A percentile compares a stretch with the other conserved stretches of the same genome.
Evolutionary conservation across 2,329 filamentous ascomycete species (phyloP).

Genomic region (Calonectria hawksworthii): DNA sequence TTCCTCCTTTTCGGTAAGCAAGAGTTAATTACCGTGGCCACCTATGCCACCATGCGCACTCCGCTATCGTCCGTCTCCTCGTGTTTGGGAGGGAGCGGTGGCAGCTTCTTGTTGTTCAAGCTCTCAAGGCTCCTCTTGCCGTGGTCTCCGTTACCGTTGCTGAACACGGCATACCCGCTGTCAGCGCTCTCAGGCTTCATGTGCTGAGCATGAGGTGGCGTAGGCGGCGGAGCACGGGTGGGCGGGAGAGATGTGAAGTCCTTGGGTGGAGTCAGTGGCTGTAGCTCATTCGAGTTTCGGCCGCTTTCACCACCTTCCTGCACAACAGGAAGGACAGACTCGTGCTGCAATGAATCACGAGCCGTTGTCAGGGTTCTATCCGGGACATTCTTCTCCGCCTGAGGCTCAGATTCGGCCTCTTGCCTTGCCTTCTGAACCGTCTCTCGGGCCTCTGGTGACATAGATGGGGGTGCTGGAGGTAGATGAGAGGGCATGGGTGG

Average conservation of each 20-base stretch:
- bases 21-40: constrained; percentile 37
- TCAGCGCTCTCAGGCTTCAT: constrained; percentile 63
- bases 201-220: constrained; percentile 49
- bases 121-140: constrained; percentile 66
- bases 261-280: constrained; percentile 60
- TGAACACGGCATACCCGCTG: constrained; percentile 60
- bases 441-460: constrained; percentile 56
- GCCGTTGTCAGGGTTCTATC: constrained; percentile 69
- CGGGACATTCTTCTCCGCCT: constrained; percentile 66
- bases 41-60: constrained; percentile 51
- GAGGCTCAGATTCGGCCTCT: constrained; percentile 47
- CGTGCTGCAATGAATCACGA: constrained; percentile 71
- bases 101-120: constrained; percentile 73
- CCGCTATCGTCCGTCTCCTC: constrained; percentile 46
- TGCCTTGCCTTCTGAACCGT: constrained; percentile 57
- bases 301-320: constrained; percentile 85
- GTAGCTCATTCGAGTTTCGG: constrained; percentile 54
- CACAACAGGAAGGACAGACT: constrained; percentile 80
- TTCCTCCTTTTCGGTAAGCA: constrained; percentile 39
- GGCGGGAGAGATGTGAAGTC: constrained; percentile 55
- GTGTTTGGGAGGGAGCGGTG: constrained; percentile 63
- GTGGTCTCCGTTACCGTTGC: constrained; percentile 48
- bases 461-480: constrained; percentile 57
- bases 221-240: constrained; percentile 57
- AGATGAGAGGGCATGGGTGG: constrained; percentile 63